A percentile compares a stretch with the other conserved stretches of the same genome.
Evolutionary conservation across 208 protist species (phyloP).

Genomic region (Hexamita inflata): DNA sequence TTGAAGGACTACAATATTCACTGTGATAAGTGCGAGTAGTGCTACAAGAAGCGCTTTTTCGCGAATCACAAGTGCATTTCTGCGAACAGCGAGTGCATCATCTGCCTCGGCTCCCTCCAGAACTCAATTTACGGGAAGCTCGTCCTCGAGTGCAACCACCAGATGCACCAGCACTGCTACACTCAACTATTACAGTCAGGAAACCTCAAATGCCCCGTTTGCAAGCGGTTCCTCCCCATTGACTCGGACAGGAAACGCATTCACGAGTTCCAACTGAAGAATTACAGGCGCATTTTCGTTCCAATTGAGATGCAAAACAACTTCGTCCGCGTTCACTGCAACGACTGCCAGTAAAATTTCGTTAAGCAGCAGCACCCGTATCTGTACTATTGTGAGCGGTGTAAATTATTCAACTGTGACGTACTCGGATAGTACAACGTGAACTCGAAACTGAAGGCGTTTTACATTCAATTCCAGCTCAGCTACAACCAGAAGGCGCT

Average conservation of each 20-base stretch:
- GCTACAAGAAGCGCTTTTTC: background rate
- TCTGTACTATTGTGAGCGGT: background rate
- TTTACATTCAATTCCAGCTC: too few species aligned
- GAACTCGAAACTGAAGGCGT: too few species aligned
- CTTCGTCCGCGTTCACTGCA: background rate
- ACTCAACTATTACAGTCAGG: background rate
- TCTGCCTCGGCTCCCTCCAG: background rate
- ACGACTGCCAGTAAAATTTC: background rate
- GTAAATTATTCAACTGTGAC: background rate
- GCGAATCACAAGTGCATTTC: background rate
- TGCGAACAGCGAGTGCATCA: background rate
- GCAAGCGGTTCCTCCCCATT: background rate
- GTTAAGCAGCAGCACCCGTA: background rate
- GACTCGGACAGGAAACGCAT: background rate
- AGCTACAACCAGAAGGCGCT: too few species aligned
- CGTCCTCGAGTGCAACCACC: background rate
- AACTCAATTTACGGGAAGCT: background rate
- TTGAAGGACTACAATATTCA: background rate
- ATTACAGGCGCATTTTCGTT: background rate
- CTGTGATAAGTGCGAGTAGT: background rate
- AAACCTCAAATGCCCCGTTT: background rate
- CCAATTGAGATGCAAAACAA: background rate
- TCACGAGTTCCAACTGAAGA: background rate
- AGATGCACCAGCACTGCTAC: background rate
- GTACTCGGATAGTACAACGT: background rate